Conservation (phyloP, 2,329 filamentous ascomycete species). For the Macrophomina phaseolina region DNA sequence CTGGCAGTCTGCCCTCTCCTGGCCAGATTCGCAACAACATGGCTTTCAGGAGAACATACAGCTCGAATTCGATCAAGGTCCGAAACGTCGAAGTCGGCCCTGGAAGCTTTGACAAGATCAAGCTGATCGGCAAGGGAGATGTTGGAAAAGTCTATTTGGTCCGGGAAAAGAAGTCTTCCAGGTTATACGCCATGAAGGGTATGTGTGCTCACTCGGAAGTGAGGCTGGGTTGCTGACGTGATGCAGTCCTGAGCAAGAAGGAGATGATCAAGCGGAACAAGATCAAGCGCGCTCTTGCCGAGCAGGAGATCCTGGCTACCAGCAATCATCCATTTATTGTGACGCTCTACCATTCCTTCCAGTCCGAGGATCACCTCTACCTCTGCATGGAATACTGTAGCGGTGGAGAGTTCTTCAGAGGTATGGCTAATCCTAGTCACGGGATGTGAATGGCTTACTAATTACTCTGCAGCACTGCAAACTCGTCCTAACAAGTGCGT, state of each 20-base stretch:
- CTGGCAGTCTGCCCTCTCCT: conserved; percentile 66
- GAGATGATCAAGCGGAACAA: conserved; percentile 99
- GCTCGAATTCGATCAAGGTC: conserved; percentile 98
- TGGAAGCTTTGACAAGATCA: conserved; percentile 98
- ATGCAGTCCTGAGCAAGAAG: conserved; percentile 92
- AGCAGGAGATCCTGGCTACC: conserved; percentile 96
- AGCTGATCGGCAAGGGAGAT: conserved; percentile 97
- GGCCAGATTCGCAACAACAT: conserved; percentile 69
- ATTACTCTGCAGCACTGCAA: conserved; percentile 68
- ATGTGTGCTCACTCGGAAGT: conserved; percentile 37
- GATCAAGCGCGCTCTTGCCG: conserved; percentile 96
- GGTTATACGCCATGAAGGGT: conserved; percentile 99
- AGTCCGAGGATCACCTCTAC: conserved; percentile 97
- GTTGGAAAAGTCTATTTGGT: conserved; percentile 98
- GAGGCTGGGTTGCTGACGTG: conserved; percentile 36
- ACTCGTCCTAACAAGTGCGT: conserved; percentile 97
- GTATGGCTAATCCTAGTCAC: conserved; percentile 44
- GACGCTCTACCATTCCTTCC: conserved; percentile 97
- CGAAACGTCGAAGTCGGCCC: conserved; percentile 95
- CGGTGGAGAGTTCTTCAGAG: conserved; percentile 94
- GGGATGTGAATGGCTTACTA: conserved; percentile 21
- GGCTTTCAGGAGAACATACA: conserved; percentile 92
- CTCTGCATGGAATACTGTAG: conserved; percentile 99
- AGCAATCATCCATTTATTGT: conserved; percentile 99
- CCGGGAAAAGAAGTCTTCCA: conserved; percentile 93